Base-by-base conservation (phyloP, 305 asterid genomes). In the Petunia hybrid region DNA sequence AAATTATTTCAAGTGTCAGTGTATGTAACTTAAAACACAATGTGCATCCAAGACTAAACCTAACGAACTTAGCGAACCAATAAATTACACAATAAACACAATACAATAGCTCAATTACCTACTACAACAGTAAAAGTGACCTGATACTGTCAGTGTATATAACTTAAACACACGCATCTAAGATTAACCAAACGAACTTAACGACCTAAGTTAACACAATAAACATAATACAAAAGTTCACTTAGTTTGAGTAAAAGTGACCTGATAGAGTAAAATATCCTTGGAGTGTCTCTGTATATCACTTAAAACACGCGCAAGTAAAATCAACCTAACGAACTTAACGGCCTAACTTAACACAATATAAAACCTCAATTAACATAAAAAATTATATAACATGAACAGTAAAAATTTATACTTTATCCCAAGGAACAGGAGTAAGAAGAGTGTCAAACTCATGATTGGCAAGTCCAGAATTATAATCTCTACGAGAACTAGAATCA, bases 371-470 rank as follows among this genome's bases (percentile, higher is more conserved):
- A 69, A 22, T 69, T 69, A 36, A 45, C 48, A 22, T 36, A 74
- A 51, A 73, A 2, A 6, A 53, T 2, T 36, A 63, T 56, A 35
- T 16, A 39, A 39, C 5, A 8, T 14, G 56, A 51, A 14, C 9
- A 81, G 40, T 9, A 66, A 38, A 8, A 51, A 57, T 36, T 5
- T 12, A 78, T 61, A 95, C 99, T 97, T 95, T 95, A 84, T 94
- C 99, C 97, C 97, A 92, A 5, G 99, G 99, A 76, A 95, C 97
- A 86, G 92, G 85, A 81, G 97, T 92, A 83, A 92, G 85, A 86
- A 91, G 77, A 48, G 97, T 90, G 81, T 90, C 97, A 53, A 85
- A 89, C 67, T 95, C 98, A 80, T 93, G 91, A 71, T 90, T 91
- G 0, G 94, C 91, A 16, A 95, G 97, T 6, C 97, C 90, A 69